Conservation (phyloP, 2,329 filamentous ascomycete species). For the Alternaria infectoria region DNA sequence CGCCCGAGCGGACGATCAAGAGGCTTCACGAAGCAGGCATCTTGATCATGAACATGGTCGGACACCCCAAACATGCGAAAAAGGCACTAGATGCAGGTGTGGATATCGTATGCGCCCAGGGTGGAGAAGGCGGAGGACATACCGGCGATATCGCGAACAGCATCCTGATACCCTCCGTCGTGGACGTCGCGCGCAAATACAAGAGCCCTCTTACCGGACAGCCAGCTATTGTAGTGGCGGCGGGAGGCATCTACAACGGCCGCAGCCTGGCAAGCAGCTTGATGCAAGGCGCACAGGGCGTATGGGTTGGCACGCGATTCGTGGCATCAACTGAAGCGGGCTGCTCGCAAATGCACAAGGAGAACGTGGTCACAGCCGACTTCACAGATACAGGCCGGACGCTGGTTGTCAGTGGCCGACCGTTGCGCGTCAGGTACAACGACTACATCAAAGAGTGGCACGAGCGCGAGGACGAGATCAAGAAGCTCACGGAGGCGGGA, state of each 20-base stretch:
- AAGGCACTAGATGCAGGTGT: constrained; percentile 88
- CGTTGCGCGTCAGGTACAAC: constrained; percentile 80
- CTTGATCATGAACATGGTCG: constrained; percentile 96
- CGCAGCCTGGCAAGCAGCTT: constrained; percentile 79
- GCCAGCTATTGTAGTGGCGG: constrained; percentile 81
- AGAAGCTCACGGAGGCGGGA: constrained; percentile 75
- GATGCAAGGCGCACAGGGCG: constrained; percentile 86
- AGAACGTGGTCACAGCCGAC: constrained; percentile 77
- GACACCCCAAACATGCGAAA: constrained; percentile 85
- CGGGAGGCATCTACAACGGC: constrained; percentile 86
- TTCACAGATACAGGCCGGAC: constrained; percentile 84
- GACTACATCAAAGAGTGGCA: constrained; percentile 87
- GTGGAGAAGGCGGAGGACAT: constrained; percentile 91
- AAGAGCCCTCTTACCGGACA: constrained; percentile 72
- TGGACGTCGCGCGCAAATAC: constrained; percentile 79
- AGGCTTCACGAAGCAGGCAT: constrained; percentile 80
- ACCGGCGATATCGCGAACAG: constrained; percentile 86
- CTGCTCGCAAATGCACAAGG: constrained; percentile 82
- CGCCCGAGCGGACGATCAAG: constrained; percentile 74
- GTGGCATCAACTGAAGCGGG: constrained; percentile 83
- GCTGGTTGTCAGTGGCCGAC: constrained; percentile 80
- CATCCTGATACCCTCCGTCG: constrained; percentile 86
- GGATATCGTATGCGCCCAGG: constrained; percentile 90
- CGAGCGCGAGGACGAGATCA: constrained; percentile 73
- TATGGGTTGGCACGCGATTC: constrained; percentile 95